Evolutionary conservation across 306 rosid genomes (phyloP), one percentile per base, ranked within the genome.

Genomic region (Vigna reflexopilosa): DNA sequence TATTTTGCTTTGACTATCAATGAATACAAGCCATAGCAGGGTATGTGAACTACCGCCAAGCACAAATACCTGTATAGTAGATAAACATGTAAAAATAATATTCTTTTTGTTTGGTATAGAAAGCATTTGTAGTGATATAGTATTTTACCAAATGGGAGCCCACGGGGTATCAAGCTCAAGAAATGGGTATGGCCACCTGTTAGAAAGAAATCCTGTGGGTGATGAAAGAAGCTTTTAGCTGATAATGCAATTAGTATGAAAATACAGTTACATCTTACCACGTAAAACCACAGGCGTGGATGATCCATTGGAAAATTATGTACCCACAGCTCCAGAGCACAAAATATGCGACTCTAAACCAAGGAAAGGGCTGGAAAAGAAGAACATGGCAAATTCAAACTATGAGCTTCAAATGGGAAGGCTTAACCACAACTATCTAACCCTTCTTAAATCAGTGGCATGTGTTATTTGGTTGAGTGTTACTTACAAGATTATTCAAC

Each of bases 131-230:
- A 66, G 36, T 62, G 68, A 36, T 24, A 9, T 44, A 24, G 20
- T 16, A 57, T 51, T 45, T 83, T 91, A 93, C 98, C 98, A 93
- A 12, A 91, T n/a, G 26, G 97, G 91, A 52, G 94, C 89, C 96
- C 93, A 94, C 0, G 94, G 86, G 4, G 83, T 83, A 67, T 82
- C 72, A 14, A 94, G 91, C 89, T 90, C 93, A 3, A 93, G 86
- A 82, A 93, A 93, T 49, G 98, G 96, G 84, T 94, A 94, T 3
- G 98, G 98, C 85, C 88, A 85, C 88, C 88, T 85, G 79, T 68
- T 47, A 50, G 48, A 64, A 73, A 57, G 17, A 71, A 26, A 50
- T 63, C 40, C n/a, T 50, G 58, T 57, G 20, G 2, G 11, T 38
- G 57, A 40, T 47, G 79, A 40, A 30, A 17, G 61, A 75, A 51